Percentiles rank a stretch among this genome's conserved stretches.
Conservation (phyloP, 2,329 filamentous ascomycete species). For the Emmonsiellopsis sp. region DNA sequence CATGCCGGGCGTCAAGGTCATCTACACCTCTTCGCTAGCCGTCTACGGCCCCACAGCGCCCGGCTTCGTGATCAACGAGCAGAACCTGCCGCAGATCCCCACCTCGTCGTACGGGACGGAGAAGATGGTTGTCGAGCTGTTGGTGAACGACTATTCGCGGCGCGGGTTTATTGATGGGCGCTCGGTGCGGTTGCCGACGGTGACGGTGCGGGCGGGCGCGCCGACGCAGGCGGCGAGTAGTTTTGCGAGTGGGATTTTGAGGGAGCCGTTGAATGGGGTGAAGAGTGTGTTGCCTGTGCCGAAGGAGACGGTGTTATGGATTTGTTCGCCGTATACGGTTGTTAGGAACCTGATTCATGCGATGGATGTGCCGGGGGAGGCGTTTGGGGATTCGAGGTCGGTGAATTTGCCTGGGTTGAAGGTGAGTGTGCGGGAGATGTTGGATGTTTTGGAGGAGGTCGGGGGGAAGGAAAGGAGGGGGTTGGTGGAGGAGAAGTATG, state of each 20-base stretch:
- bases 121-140: slow-evolving; percentile 42
- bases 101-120: slow-evolving; percentile 44
- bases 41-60: slow-evolving; percentile 43
- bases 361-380: slow-evolving; percentile 41
- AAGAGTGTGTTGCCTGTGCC: slow-evolving; percentile 44
- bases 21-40: slow-evolving; percentile 42
- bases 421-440: slow-evolving; percentile 51
- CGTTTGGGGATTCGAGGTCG: slow-evolving; percentile 45
- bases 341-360: slow-evolving; percentile 48
- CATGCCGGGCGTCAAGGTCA: slow-evolving; percentile 38
- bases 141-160: slow-evolving; percentile 45
- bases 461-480: slow-evolving; percentile 48
- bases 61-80: slow-evolving; percentile 34
- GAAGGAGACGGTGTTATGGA: slow-evolving; percentile 47
- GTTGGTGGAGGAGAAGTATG: slow-evolving; percentile 46
- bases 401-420: slow-evolving; percentile 48
- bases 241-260: slow-evolving; percentile 46
- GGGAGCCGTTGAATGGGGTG: slow-evolving; percentile 44
- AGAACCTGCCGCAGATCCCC: slow-evolving; percentile 39
- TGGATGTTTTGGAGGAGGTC: slow-evolving; percentile 48
- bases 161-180: slow-evolving; percentile 41
- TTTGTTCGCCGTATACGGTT: slow-evolving; percentile 47
- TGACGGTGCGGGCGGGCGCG: slow-evolving; percentile 43
- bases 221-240: slow-evolving; percentile 44
- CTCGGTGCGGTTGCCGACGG: slow-evolving; percentile 41